These are phyloP conservation scores for Mortierella sp. DNA, from an alignment of 371 early-diverging fungal genomes.

Conservation along the genomic window DNA sequence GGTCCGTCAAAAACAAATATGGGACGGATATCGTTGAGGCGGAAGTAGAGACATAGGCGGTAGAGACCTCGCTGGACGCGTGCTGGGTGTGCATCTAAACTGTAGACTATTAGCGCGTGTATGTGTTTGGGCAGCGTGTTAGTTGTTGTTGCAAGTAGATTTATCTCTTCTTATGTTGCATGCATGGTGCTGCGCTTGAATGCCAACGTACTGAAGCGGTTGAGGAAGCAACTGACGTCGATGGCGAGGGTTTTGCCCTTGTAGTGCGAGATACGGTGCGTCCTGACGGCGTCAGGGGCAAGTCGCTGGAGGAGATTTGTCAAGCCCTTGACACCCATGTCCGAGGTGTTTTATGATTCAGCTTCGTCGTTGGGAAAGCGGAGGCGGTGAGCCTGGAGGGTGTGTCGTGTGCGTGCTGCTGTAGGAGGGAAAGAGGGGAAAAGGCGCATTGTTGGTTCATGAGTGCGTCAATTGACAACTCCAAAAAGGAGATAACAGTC, in stretches of 20 bases:
- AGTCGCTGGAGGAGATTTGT: slow-evolving; percentile 64
- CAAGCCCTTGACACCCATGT: slow-evolving; percentile 71
- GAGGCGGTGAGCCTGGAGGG: not conserved
- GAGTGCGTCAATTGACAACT: not conserved
- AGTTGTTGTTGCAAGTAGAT: not conserved
- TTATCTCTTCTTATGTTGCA: not conserved
- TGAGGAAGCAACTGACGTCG: slow-evolving; percentile 74
- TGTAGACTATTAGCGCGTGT: slow-evolving; percentile 53
- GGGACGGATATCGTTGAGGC: slow-evolving; percentile 64
- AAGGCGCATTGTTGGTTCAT: not conserved
- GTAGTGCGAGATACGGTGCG: slow-evolving; percentile 53
- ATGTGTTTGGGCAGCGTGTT: not conserved
- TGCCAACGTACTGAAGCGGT: slow-evolving; percentile 60
- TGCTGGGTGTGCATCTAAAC: slow-evolving; percentile 60
- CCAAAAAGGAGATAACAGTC: not conserved
- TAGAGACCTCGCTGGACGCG: slow-evolving; percentile 71
- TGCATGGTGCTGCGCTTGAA: too few relatives aligned
- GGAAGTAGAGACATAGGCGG: slow-evolving; percentile 61
- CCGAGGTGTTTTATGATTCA: not conserved
- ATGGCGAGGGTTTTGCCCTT: slow-evolving; percentile 63
- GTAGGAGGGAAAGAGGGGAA: not conserved
- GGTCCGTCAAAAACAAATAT: slow-evolving; percentile 76
- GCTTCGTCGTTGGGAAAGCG: too few relatives aligned
- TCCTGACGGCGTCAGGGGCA: slow-evolving; percentile 62
- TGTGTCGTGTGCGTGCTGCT: not conserved